Evolutionary conservation across 768 basidiomycete genomes (phyloP).

Genomic region (Suillus weaverae): DNA sequence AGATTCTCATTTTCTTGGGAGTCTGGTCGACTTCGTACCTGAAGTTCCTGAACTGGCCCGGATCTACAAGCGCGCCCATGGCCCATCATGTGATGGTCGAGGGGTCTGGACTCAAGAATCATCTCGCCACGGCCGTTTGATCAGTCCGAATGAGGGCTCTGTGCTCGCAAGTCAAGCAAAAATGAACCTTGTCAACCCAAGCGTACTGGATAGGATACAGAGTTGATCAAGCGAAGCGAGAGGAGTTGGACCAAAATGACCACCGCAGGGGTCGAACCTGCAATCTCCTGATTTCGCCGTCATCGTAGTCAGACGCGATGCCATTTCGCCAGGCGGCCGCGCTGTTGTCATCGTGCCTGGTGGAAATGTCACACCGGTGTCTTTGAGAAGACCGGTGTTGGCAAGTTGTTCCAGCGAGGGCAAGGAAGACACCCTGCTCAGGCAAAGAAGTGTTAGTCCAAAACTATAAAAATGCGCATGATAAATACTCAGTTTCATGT

Average conservation of each 20-base stretch:
- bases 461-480: background rate
- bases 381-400: background rate
- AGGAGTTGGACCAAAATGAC: conserved; percentile 42
- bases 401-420: background rate
- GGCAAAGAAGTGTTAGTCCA: background rate
- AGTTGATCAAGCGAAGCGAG: background rate
- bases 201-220: background rate
- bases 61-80: background rate
- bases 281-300: conserved; percentile 76
- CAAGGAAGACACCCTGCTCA: background rate
- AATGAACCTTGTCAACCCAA: too few relatives aligned
- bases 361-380: background rate
- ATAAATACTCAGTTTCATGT: background rate
- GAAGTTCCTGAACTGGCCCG: background rate
- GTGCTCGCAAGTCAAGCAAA: background rate
- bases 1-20: background rate
- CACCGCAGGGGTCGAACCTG: conserved; percentile 91
- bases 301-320: conserved; percentile 90
- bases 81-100: background rate
- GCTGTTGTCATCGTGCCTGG: background rate
- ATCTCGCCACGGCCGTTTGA: background rate
- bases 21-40: background rate
- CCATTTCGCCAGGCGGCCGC: conserved; percentile 89
- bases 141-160: background rate
- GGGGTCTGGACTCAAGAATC: background rate